Percentiles rank a stretch among this genome's conserved stretches.
phyloP scores from a whole-genome alignment of 148 eudicot genomes.

The Arctostaphylos glauca region DNA sequence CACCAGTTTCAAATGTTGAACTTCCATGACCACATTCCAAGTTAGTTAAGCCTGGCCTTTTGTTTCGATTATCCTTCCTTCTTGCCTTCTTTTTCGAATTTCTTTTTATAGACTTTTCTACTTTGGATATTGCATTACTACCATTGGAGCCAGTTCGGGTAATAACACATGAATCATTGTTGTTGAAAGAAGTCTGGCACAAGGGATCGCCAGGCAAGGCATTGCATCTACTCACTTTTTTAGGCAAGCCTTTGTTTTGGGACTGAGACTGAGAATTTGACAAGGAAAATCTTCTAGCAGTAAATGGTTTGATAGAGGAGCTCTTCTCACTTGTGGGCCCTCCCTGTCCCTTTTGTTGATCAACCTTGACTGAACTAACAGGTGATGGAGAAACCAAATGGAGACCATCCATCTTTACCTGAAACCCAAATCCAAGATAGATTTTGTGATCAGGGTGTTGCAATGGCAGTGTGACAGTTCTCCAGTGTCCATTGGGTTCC shows the following conservation, averaged over 20 bases:
- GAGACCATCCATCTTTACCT: constrained; percentile 20
- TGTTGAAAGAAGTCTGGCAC: constrained; percentile 16
- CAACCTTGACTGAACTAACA: constrained; percentile 2
- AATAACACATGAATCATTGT: background rate
- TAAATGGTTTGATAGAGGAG: constrained; percentile 19
- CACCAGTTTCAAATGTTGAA: constrained; percentile 11
- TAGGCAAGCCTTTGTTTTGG: constrained; percentile 17
- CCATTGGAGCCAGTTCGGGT: constrained; percentile 1
- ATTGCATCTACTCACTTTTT: constrained; percentile 16
- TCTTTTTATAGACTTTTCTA: constrained; percentile 15
- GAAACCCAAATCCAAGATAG: constrained; percentile 17
- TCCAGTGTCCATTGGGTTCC: constrained; percentile 25
- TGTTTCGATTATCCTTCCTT: constrained; percentile 19
- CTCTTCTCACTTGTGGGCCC: constrained; percentile 12
- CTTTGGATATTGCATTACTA: constrained; percentile 2
- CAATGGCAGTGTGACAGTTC: constrained; percentile 17
- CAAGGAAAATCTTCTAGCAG: constrained; percentile 18
- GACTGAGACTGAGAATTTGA: constrained; percentile 11
- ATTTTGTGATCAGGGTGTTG: constrained; percentile 11
- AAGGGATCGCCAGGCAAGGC: constrained; percentile 11
- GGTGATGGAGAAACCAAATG: constrained; percentile 19
- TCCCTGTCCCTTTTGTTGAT: constrained; percentile 12
- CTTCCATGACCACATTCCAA: constrained; percentile 10
- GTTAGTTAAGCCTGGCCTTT: constrained; percentile 19
- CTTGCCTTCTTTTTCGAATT: constrained; percentile 16